Evolutionary conservation across 345 rosid genomes (phyloP).

Genomic region (Eucalyptus cloeziana): DNA sequence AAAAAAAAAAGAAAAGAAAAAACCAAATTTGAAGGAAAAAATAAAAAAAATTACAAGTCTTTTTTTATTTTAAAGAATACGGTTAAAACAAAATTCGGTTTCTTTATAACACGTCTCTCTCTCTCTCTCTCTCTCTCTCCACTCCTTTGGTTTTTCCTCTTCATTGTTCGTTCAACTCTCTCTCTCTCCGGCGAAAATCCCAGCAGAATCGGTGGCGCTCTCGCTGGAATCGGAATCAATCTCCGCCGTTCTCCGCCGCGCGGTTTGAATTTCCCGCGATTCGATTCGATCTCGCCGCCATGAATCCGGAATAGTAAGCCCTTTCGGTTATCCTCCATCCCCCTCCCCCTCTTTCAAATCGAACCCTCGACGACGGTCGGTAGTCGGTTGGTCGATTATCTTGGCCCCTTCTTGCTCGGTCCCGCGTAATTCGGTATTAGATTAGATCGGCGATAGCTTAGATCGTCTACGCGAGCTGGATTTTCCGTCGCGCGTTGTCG

Average conservation of each 20-base stretch:
- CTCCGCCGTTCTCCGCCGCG: background rate
- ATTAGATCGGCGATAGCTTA: background rate
- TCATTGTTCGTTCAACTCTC: background rate
- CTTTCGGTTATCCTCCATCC: background rate
- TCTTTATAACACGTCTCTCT: background rate
- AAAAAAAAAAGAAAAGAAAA: background rate
- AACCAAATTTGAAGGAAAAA: background rate
- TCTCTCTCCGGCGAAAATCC: constrained; percentile 14
- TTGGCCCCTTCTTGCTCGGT: background rate
- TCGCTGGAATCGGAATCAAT: background rate
- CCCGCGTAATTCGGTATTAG: background rate
- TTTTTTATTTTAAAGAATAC: background rate
- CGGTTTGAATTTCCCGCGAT: background rate
- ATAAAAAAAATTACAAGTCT: background rate
- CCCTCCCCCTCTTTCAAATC: background rate
- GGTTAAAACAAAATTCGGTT: background rate
- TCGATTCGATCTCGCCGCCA: constrained; percentile 16
- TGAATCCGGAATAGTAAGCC: constrained; percentile 96
- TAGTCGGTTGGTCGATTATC: constrained; percentile 3
- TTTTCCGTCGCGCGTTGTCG: background rate
- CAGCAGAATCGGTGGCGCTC: background rate
- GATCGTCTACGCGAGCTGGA: background rate
- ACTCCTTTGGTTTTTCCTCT: background rate
- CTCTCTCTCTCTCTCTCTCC: background rate
- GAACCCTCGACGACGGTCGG: background rate